phyloP scores from a whole-genome alignment of 495 filamentous ascomycete species.

The Beverwykella pulmonaria region DNA sequence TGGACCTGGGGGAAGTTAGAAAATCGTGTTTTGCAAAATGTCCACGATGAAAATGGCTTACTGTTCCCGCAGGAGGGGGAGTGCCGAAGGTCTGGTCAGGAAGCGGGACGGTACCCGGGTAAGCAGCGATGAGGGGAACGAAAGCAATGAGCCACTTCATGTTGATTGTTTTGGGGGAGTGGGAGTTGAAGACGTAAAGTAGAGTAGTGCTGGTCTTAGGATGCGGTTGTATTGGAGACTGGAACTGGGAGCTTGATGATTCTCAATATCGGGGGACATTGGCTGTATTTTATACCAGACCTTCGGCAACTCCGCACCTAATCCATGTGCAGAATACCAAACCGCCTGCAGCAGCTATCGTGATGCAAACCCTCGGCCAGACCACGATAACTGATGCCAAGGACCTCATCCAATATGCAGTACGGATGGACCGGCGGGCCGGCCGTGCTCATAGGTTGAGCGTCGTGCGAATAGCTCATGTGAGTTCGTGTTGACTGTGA shows the following conservation, averaged over 20 bases:
- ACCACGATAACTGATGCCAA: conserved; percentile 32
- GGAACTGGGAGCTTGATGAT: conserved; percentile 32
- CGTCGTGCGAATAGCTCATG: conserved; percentile 12
- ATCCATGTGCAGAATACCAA: conserved; percentile 4
- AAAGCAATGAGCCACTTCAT: conserved; percentile 40
- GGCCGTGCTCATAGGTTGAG: conserved; percentile 28
- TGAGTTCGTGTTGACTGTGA: conserved; percentile 36
- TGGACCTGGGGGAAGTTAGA: conserved; percentile 22
- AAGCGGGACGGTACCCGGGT: conserved; percentile 10
- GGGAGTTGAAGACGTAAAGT: conserved; percentile 4
- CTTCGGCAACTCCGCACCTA: conserved; percentile 19
- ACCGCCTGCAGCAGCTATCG: conserved; percentile 21
- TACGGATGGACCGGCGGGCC: conserved; percentile 40
- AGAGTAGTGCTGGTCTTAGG: conserved; percentile 9
- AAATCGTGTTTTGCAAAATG: background rate
- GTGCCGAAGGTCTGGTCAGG: conserved; percentile 13
- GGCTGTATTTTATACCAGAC: conserved; percentile 27
- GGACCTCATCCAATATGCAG: conserved; percentile 26
- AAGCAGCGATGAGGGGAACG: conserved; percentile 30
- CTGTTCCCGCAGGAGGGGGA: conserved; percentile 20
- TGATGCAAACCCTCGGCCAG: conserved; percentile 14
- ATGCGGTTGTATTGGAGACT: conserved; percentile 2
- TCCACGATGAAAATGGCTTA: conserved; percentile 4
- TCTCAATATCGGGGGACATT: conserved; percentile 27
- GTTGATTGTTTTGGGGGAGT: conserved; percentile 20